These are phyloP conservation scores for Vittaforma corneae DNA, from an alignment of 371 early-diverging fungal genomes.

Conservation along the genomic window DNA sequence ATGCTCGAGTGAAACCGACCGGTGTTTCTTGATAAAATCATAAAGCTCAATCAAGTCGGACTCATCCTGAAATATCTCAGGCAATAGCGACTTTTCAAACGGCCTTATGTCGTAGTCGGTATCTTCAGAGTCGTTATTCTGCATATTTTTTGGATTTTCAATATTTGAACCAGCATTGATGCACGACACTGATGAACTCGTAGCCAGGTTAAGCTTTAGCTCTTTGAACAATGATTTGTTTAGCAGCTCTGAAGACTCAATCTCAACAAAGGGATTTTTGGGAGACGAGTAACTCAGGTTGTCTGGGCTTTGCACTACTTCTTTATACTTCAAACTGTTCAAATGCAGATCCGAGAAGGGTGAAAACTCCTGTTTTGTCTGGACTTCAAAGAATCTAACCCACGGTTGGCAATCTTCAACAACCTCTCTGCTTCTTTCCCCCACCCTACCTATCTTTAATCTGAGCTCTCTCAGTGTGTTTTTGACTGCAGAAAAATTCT, in stretches of 20 bases:
- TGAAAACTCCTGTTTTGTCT: neutral
- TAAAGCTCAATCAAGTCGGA: slow-evolving; percentile 28
- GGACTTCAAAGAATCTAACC: slow-evolving; percentile 26
- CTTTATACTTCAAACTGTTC: neutral
- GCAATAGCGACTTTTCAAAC: slow-evolving; percentile 36
- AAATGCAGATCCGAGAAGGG: slow-evolving; percentile 8
- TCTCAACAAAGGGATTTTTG: slow-evolving; percentile 42
- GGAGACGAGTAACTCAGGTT: slow-evolving; percentile 30
- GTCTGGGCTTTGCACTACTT: slow-evolving; percentile 10
- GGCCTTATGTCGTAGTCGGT: slow-evolving; percentile 5
- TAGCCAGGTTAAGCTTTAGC: neutral
- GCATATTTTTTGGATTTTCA: neutral
- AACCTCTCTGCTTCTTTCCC: slow-evolving; percentile 19
- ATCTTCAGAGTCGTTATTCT: slow-evolving; percentile 17
- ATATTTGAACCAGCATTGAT: neutral
- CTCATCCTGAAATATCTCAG: slow-evolving; percentile 40
- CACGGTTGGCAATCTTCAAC: slow-evolving; percentile 25
- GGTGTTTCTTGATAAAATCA: slow-evolving; percentile 20
- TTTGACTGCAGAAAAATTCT: slow-evolving; percentile 44
- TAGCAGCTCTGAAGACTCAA: slow-evolving; percentile 16
- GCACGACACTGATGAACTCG: neutral
- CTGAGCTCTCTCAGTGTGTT: slow-evolving; percentile 41
- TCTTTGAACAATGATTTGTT: slow-evolving; percentile 19
- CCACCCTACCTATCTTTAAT: slow-evolving; percentile 18
- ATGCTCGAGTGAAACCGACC: slow-evolving; percentile 20